These are phyloP conservation scores for Melocanna baccifera DNA, from an alignment of 176 grass and related monocot genomes.

Conservation along the genomic window DNA sequence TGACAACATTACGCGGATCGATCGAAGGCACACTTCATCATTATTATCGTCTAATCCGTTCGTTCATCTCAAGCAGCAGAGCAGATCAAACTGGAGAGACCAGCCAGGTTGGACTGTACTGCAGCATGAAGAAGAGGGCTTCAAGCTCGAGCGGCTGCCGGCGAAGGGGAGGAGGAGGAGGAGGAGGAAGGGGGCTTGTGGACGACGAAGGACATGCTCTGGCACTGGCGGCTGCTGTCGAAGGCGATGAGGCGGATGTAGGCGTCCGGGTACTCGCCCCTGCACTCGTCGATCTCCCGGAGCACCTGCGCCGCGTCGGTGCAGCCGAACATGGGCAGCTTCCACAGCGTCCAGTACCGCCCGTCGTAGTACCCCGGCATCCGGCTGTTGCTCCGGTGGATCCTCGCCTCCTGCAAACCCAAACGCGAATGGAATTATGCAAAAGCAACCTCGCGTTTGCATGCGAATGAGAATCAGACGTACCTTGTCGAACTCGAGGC, in stretches of 20 bases:
- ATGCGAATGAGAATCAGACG: no score
- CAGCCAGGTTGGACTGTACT: background rate
- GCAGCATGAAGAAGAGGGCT: background rate
- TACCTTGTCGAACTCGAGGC: slow-evolving; percentile 76
- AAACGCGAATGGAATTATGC: background rate
- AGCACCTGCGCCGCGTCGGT: slow-evolving; percentile 48
- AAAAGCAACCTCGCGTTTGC: no score
- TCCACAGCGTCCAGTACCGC: slow-evolving; percentile 70
- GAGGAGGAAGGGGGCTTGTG: slow-evolving; percentile 26
- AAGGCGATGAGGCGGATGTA: slow-evolving; percentile 59
- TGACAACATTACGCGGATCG: background rate
- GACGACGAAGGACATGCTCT: slow-evolving; percentile 65
- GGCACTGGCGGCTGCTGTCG: slow-evolving; percentile 54
- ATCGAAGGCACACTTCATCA: background rate
- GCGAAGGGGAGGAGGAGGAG: background rate
- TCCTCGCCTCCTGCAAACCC: slow-evolving; percentile 24
- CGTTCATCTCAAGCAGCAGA: background rate
- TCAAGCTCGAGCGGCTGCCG: background rate
- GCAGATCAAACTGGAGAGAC: background rate
- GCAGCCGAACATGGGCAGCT: slow-evolving; percentile 74
- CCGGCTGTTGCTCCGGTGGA: slow-evolving; percentile 50
- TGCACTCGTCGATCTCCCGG: slow-evolving; percentile 47
- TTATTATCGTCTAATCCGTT: background rate
- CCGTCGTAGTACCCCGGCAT: slow-evolving; percentile 76
- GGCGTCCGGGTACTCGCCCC: slow-evolving; percentile 48